Conservation (phyloP, 1,284 basidiomycete genomes). For the Amanita bisporigera region DNA sequence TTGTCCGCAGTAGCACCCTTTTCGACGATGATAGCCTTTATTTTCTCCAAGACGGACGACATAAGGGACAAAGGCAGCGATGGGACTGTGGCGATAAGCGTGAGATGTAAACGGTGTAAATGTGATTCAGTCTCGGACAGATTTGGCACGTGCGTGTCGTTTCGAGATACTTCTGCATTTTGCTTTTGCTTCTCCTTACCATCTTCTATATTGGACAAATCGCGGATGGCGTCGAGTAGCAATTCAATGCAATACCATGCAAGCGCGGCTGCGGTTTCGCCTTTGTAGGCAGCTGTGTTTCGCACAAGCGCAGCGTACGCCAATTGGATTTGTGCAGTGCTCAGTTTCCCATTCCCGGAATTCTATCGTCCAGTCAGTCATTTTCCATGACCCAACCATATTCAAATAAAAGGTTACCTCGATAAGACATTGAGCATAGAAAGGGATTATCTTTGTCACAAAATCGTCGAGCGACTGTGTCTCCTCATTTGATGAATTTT, state of each 20-base stretch:
- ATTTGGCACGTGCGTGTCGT: background rate
- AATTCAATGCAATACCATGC: constrained; percentile 66
- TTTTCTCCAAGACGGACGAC: constrained; percentile 55
- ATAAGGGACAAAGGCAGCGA: constrained; percentile 61
- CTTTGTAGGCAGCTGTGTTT: constrained; percentile 52
- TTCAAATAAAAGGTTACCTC: constrained; percentile 50
- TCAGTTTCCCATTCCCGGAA: constrained; percentile 61
- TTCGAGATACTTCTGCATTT: constrained; percentile 13
- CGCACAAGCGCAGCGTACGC: constrained; percentile 70
- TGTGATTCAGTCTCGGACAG: constrained; percentile 36
- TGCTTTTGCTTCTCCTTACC: constrained; percentile 28
- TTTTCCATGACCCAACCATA: background rate
- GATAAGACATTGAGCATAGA: constrained; percentile 67
- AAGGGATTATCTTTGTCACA: constrained; percentile 64
- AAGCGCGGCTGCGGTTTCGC: constrained; percentile 46
- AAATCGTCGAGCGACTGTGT: constrained; percentile 37
- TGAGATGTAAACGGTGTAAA: constrained; percentile 58
- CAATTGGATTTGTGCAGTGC: constrained; percentile 61
- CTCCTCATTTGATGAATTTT: background rate
- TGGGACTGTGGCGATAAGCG: constrained; percentile 63
- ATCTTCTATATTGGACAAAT: constrained; percentile 16
- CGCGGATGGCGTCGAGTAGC: constrained; percentile 52
- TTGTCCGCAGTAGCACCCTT: constrained; percentile 17
- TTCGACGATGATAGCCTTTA: constrained; percentile 45
- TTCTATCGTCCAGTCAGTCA: constrained; percentile 52